These are phyloP conservation scores for Lichtheimia corymbifera DNA, from an alignment of 371 early-diverging fungal species.

Conservation along the genomic window DNA sequence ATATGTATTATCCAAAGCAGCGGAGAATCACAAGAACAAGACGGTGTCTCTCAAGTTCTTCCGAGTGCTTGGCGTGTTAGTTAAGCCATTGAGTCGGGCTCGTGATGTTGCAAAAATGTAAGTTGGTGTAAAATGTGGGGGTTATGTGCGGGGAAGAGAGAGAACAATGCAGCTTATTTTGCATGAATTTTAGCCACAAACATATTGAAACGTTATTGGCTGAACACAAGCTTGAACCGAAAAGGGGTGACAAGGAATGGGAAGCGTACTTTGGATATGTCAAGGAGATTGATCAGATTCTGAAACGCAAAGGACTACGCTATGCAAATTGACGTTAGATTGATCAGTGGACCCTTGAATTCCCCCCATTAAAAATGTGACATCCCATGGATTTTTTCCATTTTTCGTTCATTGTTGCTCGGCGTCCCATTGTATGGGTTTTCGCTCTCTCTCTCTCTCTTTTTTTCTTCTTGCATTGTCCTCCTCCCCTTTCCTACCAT, in stretches of 20 bases:
- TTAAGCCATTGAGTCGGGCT: conserved; percentile 32
- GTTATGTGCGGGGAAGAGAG: no score
- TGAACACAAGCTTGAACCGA: conserved; percentile 21
- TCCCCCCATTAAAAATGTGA: no score
- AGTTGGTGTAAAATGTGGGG: conserved; percentile 7
- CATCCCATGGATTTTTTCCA: no score
- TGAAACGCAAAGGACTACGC: conserved; percentile 48
- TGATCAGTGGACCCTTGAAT: no score
- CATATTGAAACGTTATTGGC: conserved; percentile 34
- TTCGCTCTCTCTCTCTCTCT: no score
- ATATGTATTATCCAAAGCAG: conserved; percentile 32
- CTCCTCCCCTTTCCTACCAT: background rate
- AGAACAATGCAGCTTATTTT: no score
- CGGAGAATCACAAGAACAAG: conserved; percentile 22
- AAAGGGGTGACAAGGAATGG: conserved; percentile 36
- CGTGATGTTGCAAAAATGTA: conserved; percentile 50
- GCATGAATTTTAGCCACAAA: conserved; percentile 27
- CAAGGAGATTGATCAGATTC: conserved; percentile 30
- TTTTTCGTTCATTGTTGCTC: no score
- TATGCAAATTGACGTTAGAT: conserved; percentile 21
- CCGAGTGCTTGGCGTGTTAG: conserved; percentile 34
- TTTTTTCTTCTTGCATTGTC: no score
- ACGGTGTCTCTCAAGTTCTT: conserved; percentile 41
- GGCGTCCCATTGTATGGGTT: no score
- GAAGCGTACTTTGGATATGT: conserved; percentile 45